Evolutionary conservation across 2,329 filamentous ascomycete genomes (phyloP).

Genomic region (Fusarium keratoplasticum): DNA sequence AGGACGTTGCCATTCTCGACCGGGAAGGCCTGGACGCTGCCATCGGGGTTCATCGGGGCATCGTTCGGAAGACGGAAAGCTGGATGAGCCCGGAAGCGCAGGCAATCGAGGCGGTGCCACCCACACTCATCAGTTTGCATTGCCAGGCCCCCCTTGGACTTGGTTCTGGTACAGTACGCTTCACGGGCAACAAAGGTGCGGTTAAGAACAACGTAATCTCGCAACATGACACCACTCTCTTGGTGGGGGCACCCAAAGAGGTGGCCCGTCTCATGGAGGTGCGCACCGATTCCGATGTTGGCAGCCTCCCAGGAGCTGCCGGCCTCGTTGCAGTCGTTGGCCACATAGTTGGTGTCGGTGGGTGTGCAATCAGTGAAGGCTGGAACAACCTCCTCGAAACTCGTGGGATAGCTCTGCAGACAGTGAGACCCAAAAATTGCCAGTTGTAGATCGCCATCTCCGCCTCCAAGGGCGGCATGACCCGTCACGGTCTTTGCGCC

Average conservation of each 20-base stretch:
- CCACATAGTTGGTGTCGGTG: conserved; percentile 82
- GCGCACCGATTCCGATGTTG: conserved; percentile 92
- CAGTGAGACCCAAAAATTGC: conserved; percentile 94
- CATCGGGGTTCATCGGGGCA: conserved; percentile 70
- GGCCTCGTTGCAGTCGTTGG: conserved; percentile 87
- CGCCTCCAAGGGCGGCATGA: conserved; percentile 86
- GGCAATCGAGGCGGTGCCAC: conserved; percentile 90
- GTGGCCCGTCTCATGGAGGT: conserved; percentile 91
- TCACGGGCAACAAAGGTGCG: conserved; percentile 85
- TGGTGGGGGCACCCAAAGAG: conserved; percentile 91
- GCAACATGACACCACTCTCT: conserved; percentile 90
- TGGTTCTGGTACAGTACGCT: conserved; percentile 87
- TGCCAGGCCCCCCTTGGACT: conserved; percentile 82
- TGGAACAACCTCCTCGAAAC: conserved; percentile 88
- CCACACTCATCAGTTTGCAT: conserved; percentile 83
- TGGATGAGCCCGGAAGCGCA: conserved; percentile 91
- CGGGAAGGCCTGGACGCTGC: conserved; percentile 86
- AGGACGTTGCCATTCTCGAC: conserved; percentile 82
- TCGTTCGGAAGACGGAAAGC: conserved; percentile 90
- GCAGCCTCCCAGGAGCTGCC: conserved; percentile 97
- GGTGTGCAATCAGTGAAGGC: conserved; percentile 92
- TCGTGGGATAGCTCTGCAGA: conserved; percentile 89
- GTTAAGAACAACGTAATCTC: conserved; percentile 87
- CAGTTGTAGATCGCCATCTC: conserved; percentile 78
- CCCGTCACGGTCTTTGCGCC: conserved; percentile 76